phyloP scores from a whole-genome alignment of 106 monocot genomes.

The Apostasia ramifera region DNA sequence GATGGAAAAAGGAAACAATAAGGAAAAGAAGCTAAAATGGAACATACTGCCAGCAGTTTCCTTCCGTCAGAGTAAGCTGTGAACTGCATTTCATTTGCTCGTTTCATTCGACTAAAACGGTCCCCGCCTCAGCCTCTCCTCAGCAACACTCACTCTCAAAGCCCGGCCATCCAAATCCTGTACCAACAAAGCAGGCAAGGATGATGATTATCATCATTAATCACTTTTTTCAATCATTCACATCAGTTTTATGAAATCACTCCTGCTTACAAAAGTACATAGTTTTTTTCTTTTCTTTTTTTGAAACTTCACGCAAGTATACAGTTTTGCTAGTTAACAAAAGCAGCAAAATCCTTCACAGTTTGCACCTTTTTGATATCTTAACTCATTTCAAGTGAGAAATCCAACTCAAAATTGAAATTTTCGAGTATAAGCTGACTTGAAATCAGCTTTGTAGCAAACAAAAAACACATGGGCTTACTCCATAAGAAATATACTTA shows the following conservation, averaged over 20 bases:
- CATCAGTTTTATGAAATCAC: background rate
- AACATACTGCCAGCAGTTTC: background rate
- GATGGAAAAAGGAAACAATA: background rate
- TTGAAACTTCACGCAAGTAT: background rate
- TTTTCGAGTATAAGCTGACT: no score
- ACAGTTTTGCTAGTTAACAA: background rate
- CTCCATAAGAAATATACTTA: no score
- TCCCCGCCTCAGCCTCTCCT: slow-evolving; percentile 46
- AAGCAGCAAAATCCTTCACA: background rate
- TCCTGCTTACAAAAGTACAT: background rate
- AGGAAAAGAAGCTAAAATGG: slow-evolving; percentile 4
- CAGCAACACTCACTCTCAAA: slow-evolving; percentile 66
- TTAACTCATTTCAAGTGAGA: no score
- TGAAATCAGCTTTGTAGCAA: no score
- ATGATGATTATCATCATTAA: background rate
- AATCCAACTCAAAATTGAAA: no score
- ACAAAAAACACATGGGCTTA: no score
- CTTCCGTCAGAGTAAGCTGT: background rate
- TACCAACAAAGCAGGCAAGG: background rate
- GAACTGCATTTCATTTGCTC: background rate
- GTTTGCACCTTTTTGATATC: background rate
- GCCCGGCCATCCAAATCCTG: slow-evolving; percentile 76
- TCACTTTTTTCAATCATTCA: background rate
- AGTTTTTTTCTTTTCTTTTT: background rate
- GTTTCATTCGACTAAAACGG: slow-evolving; percentile 6